Percentiles rank a stretch among this genome's conserved stretches.
These are phyloP conservation scores for Yamadazyma dushanensis DNA, from an alignment of 1,139 yeast species.

Conservation along the genomic window DNA sequence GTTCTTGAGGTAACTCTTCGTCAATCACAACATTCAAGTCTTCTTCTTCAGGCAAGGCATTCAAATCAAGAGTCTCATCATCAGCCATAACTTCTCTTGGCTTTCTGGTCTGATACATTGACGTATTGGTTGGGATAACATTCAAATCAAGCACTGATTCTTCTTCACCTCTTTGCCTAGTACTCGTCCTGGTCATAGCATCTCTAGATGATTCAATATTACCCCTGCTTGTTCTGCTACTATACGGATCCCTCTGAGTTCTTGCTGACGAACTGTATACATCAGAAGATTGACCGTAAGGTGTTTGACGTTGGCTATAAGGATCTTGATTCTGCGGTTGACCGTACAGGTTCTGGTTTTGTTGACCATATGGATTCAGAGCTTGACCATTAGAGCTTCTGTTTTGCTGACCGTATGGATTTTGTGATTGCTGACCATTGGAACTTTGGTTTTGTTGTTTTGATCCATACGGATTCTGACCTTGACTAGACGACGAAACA, in stretches of 20 bases:
- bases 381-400: not conserved
- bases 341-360: not conserved
- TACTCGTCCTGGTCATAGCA: constrained; percentile 4
- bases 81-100: constrained; percentile 26
- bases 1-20: constrained; percentile 43
- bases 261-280: too few relatives aligned
- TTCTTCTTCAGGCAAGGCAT: constrained; percentile 35
- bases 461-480: constrained; percentile 1
- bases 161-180: constrained; percentile 20
- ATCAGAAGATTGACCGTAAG: too few relatives aligned
- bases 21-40: constrained; percentile 49
- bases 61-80: constrained; percentile 34
- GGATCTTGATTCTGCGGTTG: not conserved
- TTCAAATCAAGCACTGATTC: constrained; percentile 45
- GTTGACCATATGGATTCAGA: not conserved
- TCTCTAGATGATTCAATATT: constrained; percentile 1
- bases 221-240: constrained; percentile 3
- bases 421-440: constrained; percentile 1
- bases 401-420: not conserved
- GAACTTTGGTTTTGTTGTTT: not conserved
- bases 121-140: constrained; percentile 38
- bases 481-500: not conserved
- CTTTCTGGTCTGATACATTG: constrained; percentile 26
- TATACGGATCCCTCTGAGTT: constrained; percentile 2
- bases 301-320: too few relatives aligned